Conservation (phyloP, 257 asterid genomes). For the Jacaranda copaia region DNA sequence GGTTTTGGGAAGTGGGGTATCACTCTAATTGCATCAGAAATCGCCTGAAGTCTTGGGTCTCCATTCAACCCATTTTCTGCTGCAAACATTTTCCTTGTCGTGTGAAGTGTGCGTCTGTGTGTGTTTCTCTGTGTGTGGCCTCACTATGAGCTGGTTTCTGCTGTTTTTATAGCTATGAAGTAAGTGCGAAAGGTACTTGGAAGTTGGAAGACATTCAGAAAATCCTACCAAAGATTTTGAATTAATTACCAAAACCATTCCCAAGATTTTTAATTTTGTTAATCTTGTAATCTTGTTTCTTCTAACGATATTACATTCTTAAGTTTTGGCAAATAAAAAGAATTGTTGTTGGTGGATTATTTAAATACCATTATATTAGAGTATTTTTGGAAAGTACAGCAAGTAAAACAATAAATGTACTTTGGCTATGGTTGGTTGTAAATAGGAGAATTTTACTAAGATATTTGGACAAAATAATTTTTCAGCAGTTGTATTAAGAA, state of each 20-base stretch:
- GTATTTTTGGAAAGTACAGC: no score
- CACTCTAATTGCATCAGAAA: constrained; percentile 78
- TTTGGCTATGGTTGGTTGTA: no score
- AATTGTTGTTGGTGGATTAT: neutral
- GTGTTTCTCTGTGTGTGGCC: constrained; percentile 2
- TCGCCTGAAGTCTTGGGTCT: constrained; percentile 72
- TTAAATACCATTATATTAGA: constrained; percentile 5
- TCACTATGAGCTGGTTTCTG: neutral
- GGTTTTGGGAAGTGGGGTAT: constrained; percentile 89
- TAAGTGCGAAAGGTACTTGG: constrained; percentile 15
- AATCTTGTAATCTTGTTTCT: neutral
- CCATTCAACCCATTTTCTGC: constrained; percentile 85
- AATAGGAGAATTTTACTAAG: no score
- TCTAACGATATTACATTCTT: neutral
- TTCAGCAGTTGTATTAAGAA: no score
- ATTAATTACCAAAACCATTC: neutral
- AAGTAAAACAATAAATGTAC: no score
- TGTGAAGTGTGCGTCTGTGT: neutral
- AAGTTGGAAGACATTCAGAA: constrained; percentile 26
- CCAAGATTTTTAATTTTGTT: neutral
- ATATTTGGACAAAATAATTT: no score
- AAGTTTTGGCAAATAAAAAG: neutral
- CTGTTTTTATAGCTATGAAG: constrained; percentile 20
- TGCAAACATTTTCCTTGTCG: constrained; percentile 58
- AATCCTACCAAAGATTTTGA: constrained; percentile 27